A percentile compares a stretch with the other conserved stretches of the same genome.
Evolutionary conservation across 768 basidiomycete genomes (phyloP).

Genomic region (Rhizopogon vinicolor): DNA sequence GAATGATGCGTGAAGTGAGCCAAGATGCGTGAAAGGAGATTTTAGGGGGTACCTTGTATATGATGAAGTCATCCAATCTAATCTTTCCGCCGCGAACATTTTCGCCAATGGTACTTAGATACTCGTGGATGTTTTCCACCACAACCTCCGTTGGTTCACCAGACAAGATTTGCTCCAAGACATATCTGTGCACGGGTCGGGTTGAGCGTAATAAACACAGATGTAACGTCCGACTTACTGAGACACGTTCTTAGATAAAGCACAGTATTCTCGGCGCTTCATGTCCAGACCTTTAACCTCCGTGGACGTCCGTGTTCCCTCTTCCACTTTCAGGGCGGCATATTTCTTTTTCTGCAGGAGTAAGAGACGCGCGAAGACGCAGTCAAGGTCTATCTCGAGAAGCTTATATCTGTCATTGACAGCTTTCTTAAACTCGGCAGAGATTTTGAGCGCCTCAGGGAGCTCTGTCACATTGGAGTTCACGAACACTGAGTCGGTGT

Average conservation of each 20-base stretch:
- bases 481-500: slow-evolving; percentile 98
- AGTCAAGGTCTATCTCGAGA: slow-evolving; percentile 95
- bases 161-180: slow-evolving; percentile 86
- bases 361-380: slow-evolving; percentile 87
- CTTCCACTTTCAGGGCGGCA: slow-evolving; percentile 93
- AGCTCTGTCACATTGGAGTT: slow-evolving; percentile 92
- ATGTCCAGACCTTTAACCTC: slow-evolving; percentile 98
- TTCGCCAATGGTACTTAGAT: slow-evolving; percentile 71
- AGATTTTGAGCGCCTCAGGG: slow-evolving; percentile 86
- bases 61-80: slow-evolving; percentile 90
- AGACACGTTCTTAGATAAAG: slow-evolving; percentile 87
- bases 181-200: slow-evolving; percentile 52
- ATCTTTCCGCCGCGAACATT: slow-evolving; percentile 74
- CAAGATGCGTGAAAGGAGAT: background rate
- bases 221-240: slow-evolving; percentile 51
- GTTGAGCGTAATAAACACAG: background rate
- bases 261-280: slow-evolving; percentile 96
- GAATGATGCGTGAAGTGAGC: background rate
- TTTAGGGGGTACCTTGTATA: slow-evolving; percentile 71
- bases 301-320: slow-evolving; percentile 66
- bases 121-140: slow-evolving; percentile 90
- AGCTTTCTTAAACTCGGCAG: slow-evolving; percentile 88
- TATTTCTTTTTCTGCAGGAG: slow-evolving; percentile 99
- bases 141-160: slow-evolving; percentile 88
- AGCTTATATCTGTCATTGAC: slow-evolving; percentile 95